These are phyloP conservation scores for Skeletonema grethae DNA, from an alignment of 108 stramenopile species.

Conservation along the genomic window DNA sequence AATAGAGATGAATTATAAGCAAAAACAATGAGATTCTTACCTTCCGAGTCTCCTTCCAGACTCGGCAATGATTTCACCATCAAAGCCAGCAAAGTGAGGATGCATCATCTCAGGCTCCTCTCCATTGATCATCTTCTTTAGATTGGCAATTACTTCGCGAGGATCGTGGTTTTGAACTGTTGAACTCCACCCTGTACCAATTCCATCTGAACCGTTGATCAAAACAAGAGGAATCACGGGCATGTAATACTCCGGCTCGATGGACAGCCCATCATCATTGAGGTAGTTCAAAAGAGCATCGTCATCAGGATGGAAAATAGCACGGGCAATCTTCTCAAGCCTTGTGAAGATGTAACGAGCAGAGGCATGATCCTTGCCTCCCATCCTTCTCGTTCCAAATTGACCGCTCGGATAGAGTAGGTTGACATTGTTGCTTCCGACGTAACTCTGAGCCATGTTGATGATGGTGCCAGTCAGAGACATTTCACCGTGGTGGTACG, in stretches of 20 bases:
- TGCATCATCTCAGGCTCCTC: slow-evolving; percentile 68
- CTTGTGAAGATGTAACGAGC: slow-evolving; percentile 97
- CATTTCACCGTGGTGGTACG: slow-evolving; percentile 97
- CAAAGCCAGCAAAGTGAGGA: slow-evolving; percentile 88
- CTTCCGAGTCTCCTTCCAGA: slow-evolving; percentile 53
- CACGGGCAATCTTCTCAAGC: slow-evolving; percentile 86
- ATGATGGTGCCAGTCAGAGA: slow-evolving; percentile 91
- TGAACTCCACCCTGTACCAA: slow-evolving; percentile 97
- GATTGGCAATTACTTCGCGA: slow-evolving; percentile 88
- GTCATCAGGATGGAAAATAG: slow-evolving; percentile 95
- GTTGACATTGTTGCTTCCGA: slow-evolving; percentile 96
- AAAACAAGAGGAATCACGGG: slow-evolving; percentile 85
- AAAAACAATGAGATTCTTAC: not conserved
- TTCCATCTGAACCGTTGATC: slow-evolving; percentile 87
- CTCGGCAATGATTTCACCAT: slow-evolving; percentile 65
- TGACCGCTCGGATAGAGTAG: slow-evolving; percentile 92
- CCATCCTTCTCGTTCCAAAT: slow-evolving; percentile 94
- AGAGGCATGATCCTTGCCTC: slow-evolving; percentile 90
- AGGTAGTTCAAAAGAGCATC: slow-evolving; percentile 88
- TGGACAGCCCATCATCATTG: slow-evolving; percentile 91
- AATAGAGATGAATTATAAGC: too few relatives aligned
- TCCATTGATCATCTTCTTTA: slow-evolving; percentile 83
- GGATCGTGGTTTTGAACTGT: slow-evolving; percentile 85
- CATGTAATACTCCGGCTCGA: slow-evolving; percentile 93
- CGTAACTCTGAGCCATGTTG: slow-evolving; percentile 91